These are phyloP conservation scores for Erythrobasidium yunnanense DNA, from an alignment of 768 basidiomycete species.

Conservation along the genomic window DNA sequence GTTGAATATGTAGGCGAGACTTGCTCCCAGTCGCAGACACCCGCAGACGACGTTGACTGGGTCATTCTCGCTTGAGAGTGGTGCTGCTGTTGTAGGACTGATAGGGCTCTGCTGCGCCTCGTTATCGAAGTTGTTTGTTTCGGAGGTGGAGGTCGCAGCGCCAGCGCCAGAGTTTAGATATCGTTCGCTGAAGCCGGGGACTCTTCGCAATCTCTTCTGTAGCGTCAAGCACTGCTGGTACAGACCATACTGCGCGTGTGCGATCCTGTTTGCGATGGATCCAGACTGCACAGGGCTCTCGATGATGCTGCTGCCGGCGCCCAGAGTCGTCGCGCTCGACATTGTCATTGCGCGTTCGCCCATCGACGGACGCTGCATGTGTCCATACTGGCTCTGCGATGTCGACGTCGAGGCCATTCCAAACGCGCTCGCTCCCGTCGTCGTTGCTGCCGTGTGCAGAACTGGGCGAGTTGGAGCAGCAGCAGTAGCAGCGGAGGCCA, in stretches of 20 bases:
- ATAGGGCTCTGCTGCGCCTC: neutral
- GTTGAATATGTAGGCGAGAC: conserved; percentile 93
- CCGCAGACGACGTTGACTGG: conserved; percentile 92
- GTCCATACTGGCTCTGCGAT: neutral
- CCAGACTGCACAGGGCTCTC: conserved; percentile 34
- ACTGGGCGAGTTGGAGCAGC: neutral
- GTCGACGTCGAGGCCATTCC: neutral
- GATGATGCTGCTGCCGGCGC: neutral
- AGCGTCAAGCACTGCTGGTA: conserved; percentile 35
- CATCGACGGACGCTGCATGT: neutral
- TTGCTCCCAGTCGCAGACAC: conserved; percentile 79
- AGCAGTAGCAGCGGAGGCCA: neutral
- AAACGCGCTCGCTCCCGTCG: neutral
- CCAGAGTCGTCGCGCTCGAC: neutral
- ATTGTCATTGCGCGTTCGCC: conserved; percentile 8
- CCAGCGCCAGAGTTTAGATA: conserved; percentile 24
- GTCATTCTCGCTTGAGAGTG: conserved; percentile 53
- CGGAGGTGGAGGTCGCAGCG: neutral
- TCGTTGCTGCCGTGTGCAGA: neutral
- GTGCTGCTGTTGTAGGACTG: neutral
- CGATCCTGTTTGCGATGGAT: conserved; percentile 32
- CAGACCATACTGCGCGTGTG: conserved; percentile 31
- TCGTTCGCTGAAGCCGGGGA: conserved; percentile 34
- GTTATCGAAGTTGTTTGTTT: neutral
- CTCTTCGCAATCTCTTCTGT: conserved; percentile 30